These are phyloP conservation scores for Leucosporidium yakuticum DNA, from an alignment of 768 basidiomycete species.

Conservation along the genomic window DNA sequence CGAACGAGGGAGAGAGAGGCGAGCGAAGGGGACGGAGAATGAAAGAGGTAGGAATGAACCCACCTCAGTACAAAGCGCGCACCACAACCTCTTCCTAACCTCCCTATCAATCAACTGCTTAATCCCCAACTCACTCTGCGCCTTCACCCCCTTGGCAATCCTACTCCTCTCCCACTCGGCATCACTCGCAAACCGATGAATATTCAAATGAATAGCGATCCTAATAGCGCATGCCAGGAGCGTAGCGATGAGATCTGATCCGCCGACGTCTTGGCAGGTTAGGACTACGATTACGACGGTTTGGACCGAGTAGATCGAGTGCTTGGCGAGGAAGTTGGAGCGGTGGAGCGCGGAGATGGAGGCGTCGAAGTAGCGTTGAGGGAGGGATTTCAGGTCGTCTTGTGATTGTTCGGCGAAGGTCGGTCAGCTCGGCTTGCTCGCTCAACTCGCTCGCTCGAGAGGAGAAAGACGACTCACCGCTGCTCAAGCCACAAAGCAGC, in stretches of 20 bases:
- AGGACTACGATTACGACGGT: slow-evolving; percentile 17
- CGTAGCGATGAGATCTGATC: slow-evolving; percentile 24
- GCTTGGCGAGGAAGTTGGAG: slow-evolving; percentile 23
- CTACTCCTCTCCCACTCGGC: slow-evolving; percentile 17
- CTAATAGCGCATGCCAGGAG: slow-evolving; percentile 26
- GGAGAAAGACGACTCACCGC: background rate
- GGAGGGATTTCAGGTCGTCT: background rate
- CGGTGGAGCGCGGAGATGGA: slow-evolving; percentile 20
- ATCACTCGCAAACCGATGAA: slow-evolving; percentile 21
- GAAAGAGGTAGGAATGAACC: background rate
- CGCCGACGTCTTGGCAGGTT: slow-evolving; percentile 21
- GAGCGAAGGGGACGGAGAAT: no score
- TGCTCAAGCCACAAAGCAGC: background rate
- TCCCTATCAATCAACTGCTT: slow-evolving; percentile 24
- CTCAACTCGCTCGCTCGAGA: background rate
- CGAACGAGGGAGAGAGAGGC: no score
- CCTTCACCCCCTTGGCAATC: slow-evolving; percentile 12
- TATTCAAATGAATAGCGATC: slow-evolving; percentile 26
- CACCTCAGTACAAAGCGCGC: slow-evolving; percentile 16
- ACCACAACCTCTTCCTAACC: slow-evolving; percentile 27
- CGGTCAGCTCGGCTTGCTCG: background rate
- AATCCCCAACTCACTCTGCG: slow-evolving; percentile 13
- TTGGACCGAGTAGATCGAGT: slow-evolving; percentile 22
- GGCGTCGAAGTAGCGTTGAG: slow-evolving; percentile 16
- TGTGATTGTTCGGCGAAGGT: background rate